Conservation (phyloP, 257 asterid genomes). For the Mitragyna speciosa region DNA sequence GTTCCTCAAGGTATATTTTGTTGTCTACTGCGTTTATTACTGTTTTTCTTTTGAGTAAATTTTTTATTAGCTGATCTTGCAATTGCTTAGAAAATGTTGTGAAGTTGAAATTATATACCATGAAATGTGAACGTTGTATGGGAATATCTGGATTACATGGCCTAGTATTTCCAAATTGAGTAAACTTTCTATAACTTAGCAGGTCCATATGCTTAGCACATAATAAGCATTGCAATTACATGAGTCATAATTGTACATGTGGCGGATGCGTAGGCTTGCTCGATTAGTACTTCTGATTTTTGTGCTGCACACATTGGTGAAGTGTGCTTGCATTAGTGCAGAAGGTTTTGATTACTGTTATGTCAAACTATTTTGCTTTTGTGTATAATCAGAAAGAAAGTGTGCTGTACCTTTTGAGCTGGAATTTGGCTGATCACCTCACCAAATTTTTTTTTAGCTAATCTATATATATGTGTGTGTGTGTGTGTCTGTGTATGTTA, state of each 20-base stretch:
- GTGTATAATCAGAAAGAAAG: neutral
- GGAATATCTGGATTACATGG: neutral
- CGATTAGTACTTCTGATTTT: too few species aligned
- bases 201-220: too few species aligned
- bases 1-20: slow-evolving; percentile 53
- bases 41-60: too few species aligned
- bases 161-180: neutral
- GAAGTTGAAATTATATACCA: neutral
- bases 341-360: neutral
- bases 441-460: neutral
- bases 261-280: too few species aligned
- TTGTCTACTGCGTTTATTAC: too few species aligned
- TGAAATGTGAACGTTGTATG: neutral
- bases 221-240: too few species aligned
- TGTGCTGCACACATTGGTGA: neutral
- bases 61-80: neutral
- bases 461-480: too few species aligned
- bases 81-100: neutral
- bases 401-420: neutral
- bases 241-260: too few species aligned
- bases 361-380: neutral
- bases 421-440: neutral
- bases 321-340: neutral
- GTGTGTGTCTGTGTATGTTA: neutral
- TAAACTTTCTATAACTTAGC: too few species aligned